These are phyloP conservation scores for Mucor circinelloides DNA, from an alignment of 371 early-diverging fungal species.

Conservation along the genomic window DNA sequence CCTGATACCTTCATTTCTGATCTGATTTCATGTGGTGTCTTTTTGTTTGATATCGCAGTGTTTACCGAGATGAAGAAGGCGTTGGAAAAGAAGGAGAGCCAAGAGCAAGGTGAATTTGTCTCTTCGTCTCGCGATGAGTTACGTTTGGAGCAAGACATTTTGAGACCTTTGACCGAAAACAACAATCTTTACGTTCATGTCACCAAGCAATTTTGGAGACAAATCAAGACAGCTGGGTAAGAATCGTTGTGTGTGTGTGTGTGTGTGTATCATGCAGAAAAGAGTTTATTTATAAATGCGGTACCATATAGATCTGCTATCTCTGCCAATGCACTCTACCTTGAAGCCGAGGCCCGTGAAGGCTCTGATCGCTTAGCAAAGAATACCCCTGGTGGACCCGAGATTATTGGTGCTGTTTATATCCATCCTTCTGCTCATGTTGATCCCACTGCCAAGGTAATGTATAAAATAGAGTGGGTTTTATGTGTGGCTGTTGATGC, in stretches of 20 bases:
- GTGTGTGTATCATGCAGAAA: not conserved
- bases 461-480: not conserved
- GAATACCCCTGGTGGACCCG: conserved; percentile 60
- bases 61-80: conserved; percentile 86
- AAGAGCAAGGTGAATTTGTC: conserved; percentile 14
- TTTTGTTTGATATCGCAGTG: conserved; percentile 84
- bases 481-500: not conserved
- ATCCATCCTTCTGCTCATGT: conserved; percentile 93
- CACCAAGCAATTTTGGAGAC: conserved; percentile 87
- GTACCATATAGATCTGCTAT: conserved; percentile 84
- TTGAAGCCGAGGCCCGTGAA: conserved; percentile 73
- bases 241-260: not conserved
- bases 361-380: conserved; percentile 67
- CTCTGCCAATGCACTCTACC: conserved; percentile 88
- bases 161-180: conserved; percentile 81
- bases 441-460: conserved; percentile 83
- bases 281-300: not conserved
- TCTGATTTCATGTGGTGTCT: conserved; percentile 92
- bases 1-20: conserved; percentile 94
- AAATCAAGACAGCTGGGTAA: conserved; percentile 86
- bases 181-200: conserved; percentile 83
- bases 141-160: conserved; percentile 89
- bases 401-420: conserved; percentile 88
- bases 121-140: conserved; percentile 39
- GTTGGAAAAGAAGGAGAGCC: conserved; percentile 64